Evolutionary conservation across 176 grass and related monocot species (phyloP).

Genomic region (Oryza officinalis): DNA sequence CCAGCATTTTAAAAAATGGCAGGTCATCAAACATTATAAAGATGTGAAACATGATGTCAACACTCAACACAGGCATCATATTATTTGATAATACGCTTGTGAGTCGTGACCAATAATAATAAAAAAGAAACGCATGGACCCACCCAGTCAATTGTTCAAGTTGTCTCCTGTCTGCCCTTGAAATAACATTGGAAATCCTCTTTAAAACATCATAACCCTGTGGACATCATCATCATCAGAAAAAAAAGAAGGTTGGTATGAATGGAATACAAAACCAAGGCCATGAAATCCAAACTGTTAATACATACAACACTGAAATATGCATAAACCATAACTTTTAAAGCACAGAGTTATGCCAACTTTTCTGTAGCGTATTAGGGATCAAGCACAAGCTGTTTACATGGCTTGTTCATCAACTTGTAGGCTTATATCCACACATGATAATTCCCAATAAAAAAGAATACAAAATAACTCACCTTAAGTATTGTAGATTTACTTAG

Average conservation of each 20-base stretch:
- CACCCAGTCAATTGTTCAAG: constrained; percentile 95
- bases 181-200: constrained; percentile 85
- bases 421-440: constrained; percentile 11
- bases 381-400: constrained; percentile 12
- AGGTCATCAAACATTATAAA: constrained; percentile 15
- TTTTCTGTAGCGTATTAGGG: background rate
- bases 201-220: constrained; percentile 92
- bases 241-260: constrained; percentile 7
- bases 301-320: background rate
- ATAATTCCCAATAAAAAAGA: constrained; percentile 19
- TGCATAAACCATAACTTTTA: background rate
- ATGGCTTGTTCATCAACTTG: constrained; percentile 5
- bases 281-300: constrained; percentile 20
- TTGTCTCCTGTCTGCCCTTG: constrained; percentile 54
- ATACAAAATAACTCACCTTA: constrained; percentile 56
- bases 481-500: constrained; percentile 95
- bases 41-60: constrained; percentile 5
- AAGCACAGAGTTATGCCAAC: background rate
- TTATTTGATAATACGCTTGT: background rate
- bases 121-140: constrained; percentile 24
- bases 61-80: background rate
- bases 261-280: constrained; percentile 10
- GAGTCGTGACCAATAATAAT: background rate
- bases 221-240: constrained; percentile 27
- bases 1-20: background rate